These are phyloP conservation scores for Solidago caesia DNA, from an alignment of 129 eudicot species.

Conservation along the genomic window DNA sequence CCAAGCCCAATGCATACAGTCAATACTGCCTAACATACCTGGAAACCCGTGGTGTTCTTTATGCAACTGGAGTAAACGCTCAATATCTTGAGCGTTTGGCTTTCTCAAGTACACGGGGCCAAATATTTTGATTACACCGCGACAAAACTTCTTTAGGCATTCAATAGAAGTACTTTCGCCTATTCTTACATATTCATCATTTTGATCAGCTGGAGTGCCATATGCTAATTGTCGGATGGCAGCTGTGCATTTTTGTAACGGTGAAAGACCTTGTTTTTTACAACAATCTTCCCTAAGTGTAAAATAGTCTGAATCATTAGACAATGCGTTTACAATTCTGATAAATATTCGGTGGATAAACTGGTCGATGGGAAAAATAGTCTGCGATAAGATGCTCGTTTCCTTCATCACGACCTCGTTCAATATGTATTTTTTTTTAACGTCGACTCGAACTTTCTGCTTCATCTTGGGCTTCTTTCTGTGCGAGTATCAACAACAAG, in stretches of 20 bases:
- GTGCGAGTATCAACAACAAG: background rate
- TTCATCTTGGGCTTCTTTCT: background rate
- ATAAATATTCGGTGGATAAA: background rate
- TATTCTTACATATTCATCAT: conserved; percentile 12
- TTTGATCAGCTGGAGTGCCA: conserved; percentile 1
- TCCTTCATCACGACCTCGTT: background rate
- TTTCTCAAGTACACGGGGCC: conserved; percentile 4
- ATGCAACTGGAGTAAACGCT: background rate
- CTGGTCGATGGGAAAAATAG: background rate
- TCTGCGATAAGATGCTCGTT: background rate
- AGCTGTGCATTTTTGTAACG: conserved; percentile 14
- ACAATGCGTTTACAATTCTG: conserved; percentile 2
- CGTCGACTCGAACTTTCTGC: background rate
- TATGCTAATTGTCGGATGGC: conserved; percentile 18
- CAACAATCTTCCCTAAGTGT: background rate
- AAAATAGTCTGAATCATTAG: conserved; percentile 1
- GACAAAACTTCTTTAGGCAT: conserved; percentile 11
- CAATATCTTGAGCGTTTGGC: conserved; percentile 12
- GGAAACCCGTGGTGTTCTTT: background rate
- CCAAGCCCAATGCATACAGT: conserved; percentile 24
- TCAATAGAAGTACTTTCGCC: conserved; percentile 4
- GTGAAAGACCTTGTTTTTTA: background rate
- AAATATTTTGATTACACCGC: background rate
- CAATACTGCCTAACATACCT: conserved; percentile 8
- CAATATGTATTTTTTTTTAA: background rate